phyloP scores from a whole-genome alignment of 208 protist genomes.

The Strigomonas culicis region DNA sequence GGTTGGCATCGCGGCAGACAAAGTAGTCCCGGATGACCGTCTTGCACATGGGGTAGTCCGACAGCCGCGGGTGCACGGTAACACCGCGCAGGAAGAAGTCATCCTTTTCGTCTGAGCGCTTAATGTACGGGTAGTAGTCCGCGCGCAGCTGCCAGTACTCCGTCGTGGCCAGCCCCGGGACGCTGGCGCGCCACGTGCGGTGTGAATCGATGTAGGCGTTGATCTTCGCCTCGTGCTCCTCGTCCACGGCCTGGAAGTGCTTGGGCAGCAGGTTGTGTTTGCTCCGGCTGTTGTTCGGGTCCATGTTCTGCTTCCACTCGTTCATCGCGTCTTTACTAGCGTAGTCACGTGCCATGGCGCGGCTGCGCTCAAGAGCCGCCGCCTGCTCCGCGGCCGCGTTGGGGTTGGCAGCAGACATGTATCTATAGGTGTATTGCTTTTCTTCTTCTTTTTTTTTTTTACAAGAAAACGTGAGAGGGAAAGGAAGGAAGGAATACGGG shows the following conservation, averaged over 20 bases:
- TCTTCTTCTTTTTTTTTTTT: slow-evolving; percentile 7
- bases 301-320: slow-evolving; percentile 31
- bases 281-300: slow-evolving; percentile 36
- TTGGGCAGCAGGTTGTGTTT: slow-evolving; percentile 60
- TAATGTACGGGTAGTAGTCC: slow-evolving; percentile 76
- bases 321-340: not conserved
- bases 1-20: slow-evolving; percentile 69
- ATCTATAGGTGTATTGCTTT: not conserved
- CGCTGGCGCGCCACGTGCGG: slow-evolving; percentile 55
- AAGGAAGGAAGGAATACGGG: not conserved
- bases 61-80: slow-evolving; percentile 71
- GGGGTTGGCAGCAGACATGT: not conserved
- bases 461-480: slow-evolving; percentile 4
- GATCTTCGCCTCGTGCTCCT: slow-evolving; percentile 53
- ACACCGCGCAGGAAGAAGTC: slow-evolving; percentile 83
- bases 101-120: slow-evolving; percentile 59
- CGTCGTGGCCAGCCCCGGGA: slow-evolving; percentile 53
- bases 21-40: slow-evolving; percentile 84
- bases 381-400: not conserved
- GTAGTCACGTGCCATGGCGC: not conserved
- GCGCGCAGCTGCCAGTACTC: slow-evolving; percentile 82
- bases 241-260: slow-evolving; percentile 50
- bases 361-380: too few relatives aligned
- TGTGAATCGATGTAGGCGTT: slow-evolving; percentile 56
- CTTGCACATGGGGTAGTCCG: slow-evolving; percentile 81